These are phyloP conservation scores for Entophlyctis helioformis DNA, from an alignment of 192 early-diverging fungal species.

Conservation along the genomic window DNA sequence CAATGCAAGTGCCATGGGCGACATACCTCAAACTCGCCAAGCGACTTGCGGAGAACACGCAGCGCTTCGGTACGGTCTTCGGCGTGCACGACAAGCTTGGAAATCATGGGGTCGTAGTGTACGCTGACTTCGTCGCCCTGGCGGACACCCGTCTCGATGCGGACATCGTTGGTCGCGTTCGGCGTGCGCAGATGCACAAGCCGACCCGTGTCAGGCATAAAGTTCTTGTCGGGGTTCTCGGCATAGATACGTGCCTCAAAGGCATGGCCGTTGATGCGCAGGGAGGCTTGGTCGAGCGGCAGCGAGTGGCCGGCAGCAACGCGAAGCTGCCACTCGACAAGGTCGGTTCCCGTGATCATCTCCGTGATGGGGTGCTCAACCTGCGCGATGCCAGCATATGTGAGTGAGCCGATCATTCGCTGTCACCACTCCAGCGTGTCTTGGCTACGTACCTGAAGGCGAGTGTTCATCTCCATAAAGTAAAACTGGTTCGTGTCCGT, in stretches of 20 bases:
- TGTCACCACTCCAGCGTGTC: no score
- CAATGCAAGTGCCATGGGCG: no score
- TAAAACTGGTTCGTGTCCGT: conserved; percentile 71
- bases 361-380: conserved; percentile 97
- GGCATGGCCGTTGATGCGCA: conserved; percentile 71
- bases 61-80: conserved; percentile 72
- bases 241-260: conserved; percentile 98
- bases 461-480: conserved; percentile 98
- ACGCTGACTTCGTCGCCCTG: conserved; percentile 86
- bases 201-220: conserved; percentile 88
- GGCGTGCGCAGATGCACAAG: conserved; percentile 63
- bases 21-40: conserved; percentile 71
- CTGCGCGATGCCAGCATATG: background rate
- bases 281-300: conserved; percentile 58
- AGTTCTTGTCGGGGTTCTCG: conserved; percentile 83
- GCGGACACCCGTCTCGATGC: conserved; percentile 87
- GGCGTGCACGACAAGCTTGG: conserved; percentile 83
- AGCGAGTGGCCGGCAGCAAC: conserved; percentile 85
- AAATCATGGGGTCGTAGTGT: conserved; percentile 92
- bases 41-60: conserved; percentile 62
- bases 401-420: background rate
- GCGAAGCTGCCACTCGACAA: conserved; percentile 88
- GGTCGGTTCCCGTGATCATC: conserved; percentile 85
- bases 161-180: conserved; percentile 42
- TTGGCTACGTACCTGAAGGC: conserved; percentile 51